phyloP scores from a whole-genome alignment of 768 basidiomycete genomes.

The Collybia sp. region DNA sequence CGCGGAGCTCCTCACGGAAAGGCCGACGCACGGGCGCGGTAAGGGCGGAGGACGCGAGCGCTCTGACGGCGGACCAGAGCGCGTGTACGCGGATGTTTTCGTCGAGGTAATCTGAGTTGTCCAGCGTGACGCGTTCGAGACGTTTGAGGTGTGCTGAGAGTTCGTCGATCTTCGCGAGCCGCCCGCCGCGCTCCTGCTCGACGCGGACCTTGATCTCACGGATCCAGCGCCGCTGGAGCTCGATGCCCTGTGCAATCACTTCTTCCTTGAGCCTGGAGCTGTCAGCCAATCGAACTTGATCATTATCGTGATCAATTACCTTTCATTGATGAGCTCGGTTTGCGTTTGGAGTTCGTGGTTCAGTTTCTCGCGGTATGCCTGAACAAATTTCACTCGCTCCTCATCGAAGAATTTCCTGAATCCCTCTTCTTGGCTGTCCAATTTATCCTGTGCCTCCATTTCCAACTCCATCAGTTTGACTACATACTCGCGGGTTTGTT shows the following conservation, averaged over 20 bases:
- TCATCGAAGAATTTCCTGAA: slow-evolving; percentile 79
- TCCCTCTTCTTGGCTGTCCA: slow-evolving; percentile 81
- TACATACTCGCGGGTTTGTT: slow-evolving; percentile 82
- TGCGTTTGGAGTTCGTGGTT: slow-evolving; percentile 83
- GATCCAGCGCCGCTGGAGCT: slow-evolving; percentile 95
- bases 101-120: slow-evolving; percentile 87
- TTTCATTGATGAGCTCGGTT: slow-evolving; percentile 90
- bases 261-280: slow-evolving; percentile 79
- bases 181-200: slow-evolving; percentile 93
- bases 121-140: slow-evolving; percentile 85
- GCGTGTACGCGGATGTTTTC: slow-evolving; percentile 91
- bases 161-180: slow-evolving; percentile 91
- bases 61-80: slow-evolving; percentile 90
- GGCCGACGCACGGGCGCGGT: slow-evolving; percentile 66
- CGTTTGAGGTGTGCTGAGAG: slow-evolving; percentile 87
- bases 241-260: slow-evolving; percentile 94
- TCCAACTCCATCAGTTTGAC: slow-evolving; percentile 76
- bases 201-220: slow-evolving; percentile 94
- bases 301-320: slow-evolving; percentile 39
- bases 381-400: slow-evolving; percentile 67
- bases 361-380: slow-evolving; percentile 81
- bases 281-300: slow-evolving; percentile 1
- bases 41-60: slow-evolving; percentile 62
- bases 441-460: slow-evolving; percentile 80
- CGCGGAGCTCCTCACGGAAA: slow-evolving; percentile 87